Evolutionary conservation across 1,284 basidiomycete species (phyloP).

Genomic region (Trichosporon sp.): DNA sequence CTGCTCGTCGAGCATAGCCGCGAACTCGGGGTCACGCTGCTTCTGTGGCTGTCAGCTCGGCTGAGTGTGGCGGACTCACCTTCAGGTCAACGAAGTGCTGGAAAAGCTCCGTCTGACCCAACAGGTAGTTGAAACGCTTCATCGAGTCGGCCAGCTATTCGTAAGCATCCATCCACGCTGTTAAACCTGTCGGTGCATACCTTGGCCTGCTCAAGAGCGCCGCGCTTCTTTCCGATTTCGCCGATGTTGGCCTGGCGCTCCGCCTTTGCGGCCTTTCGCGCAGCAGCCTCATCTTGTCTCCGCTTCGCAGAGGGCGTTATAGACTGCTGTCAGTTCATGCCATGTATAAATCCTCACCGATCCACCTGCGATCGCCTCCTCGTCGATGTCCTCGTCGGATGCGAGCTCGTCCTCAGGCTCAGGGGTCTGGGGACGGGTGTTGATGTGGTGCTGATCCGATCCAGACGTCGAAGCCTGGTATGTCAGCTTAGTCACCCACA

Average conservation of each 20-base stretch:
- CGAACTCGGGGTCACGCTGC: constrained; percentile 90
- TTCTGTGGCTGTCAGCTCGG: constrained; percentile 54
- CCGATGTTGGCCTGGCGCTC: constrained; percentile 42
- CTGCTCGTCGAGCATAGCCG: constrained; percentile 71
- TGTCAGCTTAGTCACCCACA: neutral
- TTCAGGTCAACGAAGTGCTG: constrained; percentile 95
- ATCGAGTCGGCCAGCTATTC: constrained; percentile 83
- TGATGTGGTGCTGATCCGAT: constrained; percentile 40
- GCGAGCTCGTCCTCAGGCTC: constrained; percentile 34
- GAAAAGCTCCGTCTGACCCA: constrained; percentile 93
- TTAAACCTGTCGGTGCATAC: constrained; percentile 23
- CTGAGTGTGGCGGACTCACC: constrained; percentile 52
- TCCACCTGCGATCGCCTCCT: constrained; percentile 23
- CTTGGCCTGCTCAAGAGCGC: constrained; percentile 47
- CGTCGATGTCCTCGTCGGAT: constrained; percentile 28
- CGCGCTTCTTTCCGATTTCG: constrained; percentile 42
- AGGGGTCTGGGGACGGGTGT: constrained; percentile 37
- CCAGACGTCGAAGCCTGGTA: constrained; percentile 37
- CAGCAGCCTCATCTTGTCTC: constrained; percentile 29
- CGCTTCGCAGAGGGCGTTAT: constrained; percentile 36
- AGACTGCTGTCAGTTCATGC: constrained; percentile 3
- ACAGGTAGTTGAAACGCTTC: constrained; percentile 88
- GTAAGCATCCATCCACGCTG: neutral
- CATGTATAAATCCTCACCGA: constrained; percentile 3
- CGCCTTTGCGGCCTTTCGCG: constrained; percentile 39